Conservation (phyloP, 2,329 filamentous ascomycete genomes). For the Orbilia ellipsospora region DNA sequence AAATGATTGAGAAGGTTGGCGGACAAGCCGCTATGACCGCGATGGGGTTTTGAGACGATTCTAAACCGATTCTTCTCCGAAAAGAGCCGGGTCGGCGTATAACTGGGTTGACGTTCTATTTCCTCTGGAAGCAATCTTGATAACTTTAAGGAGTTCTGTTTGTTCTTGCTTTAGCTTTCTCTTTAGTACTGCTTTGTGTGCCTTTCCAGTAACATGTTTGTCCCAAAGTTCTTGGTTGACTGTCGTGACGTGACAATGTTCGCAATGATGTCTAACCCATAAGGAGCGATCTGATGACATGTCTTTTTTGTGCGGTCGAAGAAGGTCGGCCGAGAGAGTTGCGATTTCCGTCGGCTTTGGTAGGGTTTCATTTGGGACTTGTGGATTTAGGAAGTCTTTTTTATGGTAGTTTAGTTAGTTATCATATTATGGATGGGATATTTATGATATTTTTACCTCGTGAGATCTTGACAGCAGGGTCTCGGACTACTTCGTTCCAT, state of each 20-base stretch:
- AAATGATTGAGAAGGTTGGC: constrained; percentile 26
- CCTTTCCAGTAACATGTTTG: constrained; percentile 41
- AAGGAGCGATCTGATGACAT: constrained; percentile 42
- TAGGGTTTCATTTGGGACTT: constrained; percentile 41
- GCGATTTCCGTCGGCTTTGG: constrained; percentile 45
- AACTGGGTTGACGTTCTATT: constrained; percentile 4
- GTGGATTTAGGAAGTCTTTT: constrained; percentile 44
- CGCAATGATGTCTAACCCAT: constrained; percentile 46
- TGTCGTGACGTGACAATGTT: constrained; percentile 42
- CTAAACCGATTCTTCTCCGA: constrained; percentile 10
- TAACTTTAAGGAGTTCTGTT: constrained; percentile 30
- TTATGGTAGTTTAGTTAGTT: constrained; percentile 15
- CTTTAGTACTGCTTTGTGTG: constrained; percentile 32
- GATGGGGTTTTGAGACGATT: constrained; percentile 42
- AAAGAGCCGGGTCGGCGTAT: constrained; percentile 9
- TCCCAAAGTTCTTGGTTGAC: constrained; percentile 46
- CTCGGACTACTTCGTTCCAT: constrained; percentile 74
- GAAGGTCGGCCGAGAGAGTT: constrained; percentile 38
- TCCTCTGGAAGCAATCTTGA: constrained; percentile 17
- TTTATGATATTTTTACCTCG: constrained; percentile 57
- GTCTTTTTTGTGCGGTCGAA: constrained; percentile 42
- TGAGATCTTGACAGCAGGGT: constrained; percentile 73
- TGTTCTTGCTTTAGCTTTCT: constrained; percentile 45
- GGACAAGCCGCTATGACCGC: constrained; percentile 34
- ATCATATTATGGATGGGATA: neutral